These are phyloP conservation scores for Myxozyma kluyveri DNA, from an alignment of 805 yeast species.

Conservation along the genomic window DNA sequence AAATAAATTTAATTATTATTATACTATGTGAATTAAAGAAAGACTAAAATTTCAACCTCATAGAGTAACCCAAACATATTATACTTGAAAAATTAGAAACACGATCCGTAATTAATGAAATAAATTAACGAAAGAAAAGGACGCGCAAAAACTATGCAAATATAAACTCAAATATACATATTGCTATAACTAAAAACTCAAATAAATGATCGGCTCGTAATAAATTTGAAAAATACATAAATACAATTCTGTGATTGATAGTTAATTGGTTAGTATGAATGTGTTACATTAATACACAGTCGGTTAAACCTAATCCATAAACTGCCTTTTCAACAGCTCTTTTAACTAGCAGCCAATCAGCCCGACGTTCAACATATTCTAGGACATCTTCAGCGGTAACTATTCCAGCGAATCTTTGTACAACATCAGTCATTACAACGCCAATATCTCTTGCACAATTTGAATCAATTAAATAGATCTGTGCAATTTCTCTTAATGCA, in stretches of 20 bases:
- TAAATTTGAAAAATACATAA: not conserved
- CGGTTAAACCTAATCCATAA: conserved; percentile 77
- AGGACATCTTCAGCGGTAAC: conserved; percentile 92
- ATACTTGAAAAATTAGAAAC: not conserved
- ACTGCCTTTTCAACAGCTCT: conserved; percentile 87
- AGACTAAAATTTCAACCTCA: no score
- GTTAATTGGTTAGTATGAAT: not conserved
- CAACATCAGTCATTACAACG: conserved; percentile 72
- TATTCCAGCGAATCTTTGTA: conserved; percentile 75
- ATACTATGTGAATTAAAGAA: no score
- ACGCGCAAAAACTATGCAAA: not conserved
- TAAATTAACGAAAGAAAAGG: not conserved
- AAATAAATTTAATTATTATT: no score
- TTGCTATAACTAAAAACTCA: not conserved
- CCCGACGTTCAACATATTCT: conserved; percentile 81
- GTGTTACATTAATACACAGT: conserved; percentile 47
- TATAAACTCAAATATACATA: not conserved
- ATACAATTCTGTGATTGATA: not conserved
- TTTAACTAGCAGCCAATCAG: conserved; percentile 79
- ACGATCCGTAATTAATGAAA: not conserved
- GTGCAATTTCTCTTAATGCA: conserved; percentile 81
- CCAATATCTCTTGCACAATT: conserved; percentile 82
- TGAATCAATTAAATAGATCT: conserved; percentile 69
- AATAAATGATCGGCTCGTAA: not conserved
- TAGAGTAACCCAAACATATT: not conserved